Conservation (phyloP, 1,284 basidiomycete genomes). For the Fomitopsis pinicola region DNA sequence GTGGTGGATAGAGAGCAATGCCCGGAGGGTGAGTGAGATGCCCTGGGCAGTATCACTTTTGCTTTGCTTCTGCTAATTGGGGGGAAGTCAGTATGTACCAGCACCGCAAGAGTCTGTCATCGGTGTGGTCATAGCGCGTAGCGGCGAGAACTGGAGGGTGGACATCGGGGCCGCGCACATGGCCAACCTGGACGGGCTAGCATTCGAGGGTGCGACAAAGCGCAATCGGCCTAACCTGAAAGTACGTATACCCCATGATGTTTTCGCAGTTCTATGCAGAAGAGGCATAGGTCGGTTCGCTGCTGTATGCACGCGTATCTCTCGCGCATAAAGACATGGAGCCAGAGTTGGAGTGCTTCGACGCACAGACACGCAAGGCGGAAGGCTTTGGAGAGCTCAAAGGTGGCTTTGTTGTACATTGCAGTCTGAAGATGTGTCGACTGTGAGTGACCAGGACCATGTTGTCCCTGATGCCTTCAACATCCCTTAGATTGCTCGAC, state of each 20-base stretch:
- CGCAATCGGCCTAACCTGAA: constrained; percentile 82
- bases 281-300: constrained; percentile 60
- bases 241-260: constrained; percentile 33
- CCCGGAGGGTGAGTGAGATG: constrained; percentile 53
- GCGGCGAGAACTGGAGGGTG: constrained; percentile 78
- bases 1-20: constrained; percentile 82
- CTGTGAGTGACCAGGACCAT: constrained; percentile 45
- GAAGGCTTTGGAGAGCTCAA: constrained; percentile 83
- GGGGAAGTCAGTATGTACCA: constrained; percentile 68
- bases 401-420: constrained; percentile 71
- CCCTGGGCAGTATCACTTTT: not conserved
- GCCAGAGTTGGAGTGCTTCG: constrained; percentile 84
- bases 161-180: constrained; percentile 79
- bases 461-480: not conserved
- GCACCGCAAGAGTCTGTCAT: constrained; percentile 79
- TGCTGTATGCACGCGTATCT: constrained; percentile 81
- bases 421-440: constrained; percentile 75
- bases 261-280: not conserved
- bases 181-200: constrained; percentile 74
- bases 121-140: constrained; percentile 64
- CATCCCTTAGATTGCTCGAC: constrained; percentile 56
- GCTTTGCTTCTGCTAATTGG: constrained; percentile 4
- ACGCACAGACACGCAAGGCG: constrained; percentile 79
- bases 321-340: constrained; percentile 88
- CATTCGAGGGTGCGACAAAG: constrained; percentile 85